A percentile compares a stretch with the other conserved stretches of the same genome.
Conservation (phyloP, 352 stramenopile species). For the Plasmopara halstedii region DNA sequence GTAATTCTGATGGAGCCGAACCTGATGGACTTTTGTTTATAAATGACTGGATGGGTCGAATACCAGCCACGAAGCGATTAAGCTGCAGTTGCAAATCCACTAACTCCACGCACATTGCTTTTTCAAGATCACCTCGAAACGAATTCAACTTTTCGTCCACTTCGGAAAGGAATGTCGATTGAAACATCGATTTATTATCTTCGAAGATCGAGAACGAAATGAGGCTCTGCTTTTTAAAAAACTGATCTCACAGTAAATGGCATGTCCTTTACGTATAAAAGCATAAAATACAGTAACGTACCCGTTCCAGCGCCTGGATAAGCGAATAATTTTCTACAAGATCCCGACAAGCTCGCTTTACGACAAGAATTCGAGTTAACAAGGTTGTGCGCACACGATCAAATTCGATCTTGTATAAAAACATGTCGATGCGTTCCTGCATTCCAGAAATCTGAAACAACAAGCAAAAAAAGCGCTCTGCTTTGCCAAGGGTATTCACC, state of each 20-base stretch:
- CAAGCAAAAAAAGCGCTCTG: constrained; percentile 63
- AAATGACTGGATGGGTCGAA: constrained; percentile 38
- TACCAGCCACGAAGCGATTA: constrained; percentile 43
- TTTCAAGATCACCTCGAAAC: constrained; percentile 48
- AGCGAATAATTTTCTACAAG: constrained; percentile 68
- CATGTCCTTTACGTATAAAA: background rate
- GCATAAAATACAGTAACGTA: constrained; percentile 14
- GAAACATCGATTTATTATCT: constrained; percentile 23
- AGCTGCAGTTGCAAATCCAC: constrained; percentile 60
- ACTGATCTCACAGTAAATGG: constrained; percentile 13
- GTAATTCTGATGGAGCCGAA: constrained; percentile 17
- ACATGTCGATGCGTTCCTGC: constrained; percentile 59
- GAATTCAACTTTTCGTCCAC: constrained; percentile 49
- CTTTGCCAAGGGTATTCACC: constrained; percentile 44
- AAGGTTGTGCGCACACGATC: constrained; percentile 29
- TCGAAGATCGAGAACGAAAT: constrained; percentile 35
- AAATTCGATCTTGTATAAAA: constrained; percentile 75
- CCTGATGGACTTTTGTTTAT: constrained; percentile 24
- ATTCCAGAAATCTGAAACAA: constrained; percentile 55
- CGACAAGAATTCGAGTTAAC: constrained; percentile 37
- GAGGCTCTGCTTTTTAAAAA: constrained; percentile 31
- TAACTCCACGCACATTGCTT: constrained; percentile 42
- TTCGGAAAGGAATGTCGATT: constrained; percentile 25
- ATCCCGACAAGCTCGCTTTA: constrained; percentile 58
- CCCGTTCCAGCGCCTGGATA: constrained; percentile 37